Conservation (phyloP, 1,139 yeast genomes). For the Scheffersomyces titani region DNA sequence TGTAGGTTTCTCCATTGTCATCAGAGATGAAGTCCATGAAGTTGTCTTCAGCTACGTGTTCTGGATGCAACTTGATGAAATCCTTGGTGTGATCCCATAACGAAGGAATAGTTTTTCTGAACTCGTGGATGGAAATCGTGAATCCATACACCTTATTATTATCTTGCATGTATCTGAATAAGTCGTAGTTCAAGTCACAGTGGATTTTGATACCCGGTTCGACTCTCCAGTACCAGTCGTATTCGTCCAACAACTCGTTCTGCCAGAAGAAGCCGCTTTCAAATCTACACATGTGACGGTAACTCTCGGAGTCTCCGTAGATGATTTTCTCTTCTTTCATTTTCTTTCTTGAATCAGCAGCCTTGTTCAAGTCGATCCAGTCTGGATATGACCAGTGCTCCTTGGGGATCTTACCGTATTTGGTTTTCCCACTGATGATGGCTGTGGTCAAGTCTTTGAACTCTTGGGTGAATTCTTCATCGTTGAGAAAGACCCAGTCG, state of each 20-base stretch:
- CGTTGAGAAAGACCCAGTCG: constrained; percentile 81
- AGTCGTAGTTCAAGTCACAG: constrained; percentile 68
- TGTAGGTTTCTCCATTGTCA: constrained; percentile 68
- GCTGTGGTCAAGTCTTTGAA: constrained; percentile 51
- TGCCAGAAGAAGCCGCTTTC: constrained; percentile 78
- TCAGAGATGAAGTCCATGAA: constrained; percentile 53
- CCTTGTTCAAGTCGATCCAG: constrained; percentile 64
- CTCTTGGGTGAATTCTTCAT: constrained; percentile 58
- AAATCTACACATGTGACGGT: constrained; percentile 78
- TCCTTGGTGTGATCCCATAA: constrained; percentile 57
- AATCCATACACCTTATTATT: constrained; percentile 65
- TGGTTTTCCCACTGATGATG: constrained; percentile 59
- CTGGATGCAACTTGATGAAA: constrained; percentile 48
- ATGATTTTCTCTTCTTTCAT: constrained; percentile 53
- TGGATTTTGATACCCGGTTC: constrained; percentile 64
- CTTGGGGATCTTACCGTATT: constrained; percentile 60
- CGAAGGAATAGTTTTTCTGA: constrained; percentile 55
- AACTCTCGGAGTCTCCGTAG: constrained; percentile 64
- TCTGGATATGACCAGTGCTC: constrained; percentile 76
- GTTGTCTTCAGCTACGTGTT: constrained; percentile 47
- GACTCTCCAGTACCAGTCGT: constrained; percentile 91
- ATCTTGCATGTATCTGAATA: constrained; percentile 62
- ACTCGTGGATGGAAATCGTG: constrained; percentile 66
- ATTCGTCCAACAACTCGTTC: constrained; percentile 65
- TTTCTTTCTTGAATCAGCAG: constrained; percentile 46